phyloP scores from a whole-genome alignment of 73 alveolate species.

The Breviolum minutum region DNA sequence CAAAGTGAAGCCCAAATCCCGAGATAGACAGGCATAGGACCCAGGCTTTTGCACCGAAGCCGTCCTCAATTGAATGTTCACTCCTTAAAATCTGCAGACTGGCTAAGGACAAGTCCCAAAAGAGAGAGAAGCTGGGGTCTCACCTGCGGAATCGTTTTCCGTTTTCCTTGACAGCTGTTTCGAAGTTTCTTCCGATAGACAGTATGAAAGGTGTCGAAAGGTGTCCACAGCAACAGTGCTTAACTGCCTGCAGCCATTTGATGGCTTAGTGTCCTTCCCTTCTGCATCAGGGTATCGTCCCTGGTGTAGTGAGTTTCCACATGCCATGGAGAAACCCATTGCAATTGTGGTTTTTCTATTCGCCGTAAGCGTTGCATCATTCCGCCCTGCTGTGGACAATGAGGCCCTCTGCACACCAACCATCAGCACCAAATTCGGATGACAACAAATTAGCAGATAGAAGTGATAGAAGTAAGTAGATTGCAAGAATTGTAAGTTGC shows the following conservation, averaged over 20 bases:
- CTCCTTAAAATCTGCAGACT: too few relatives aligned
- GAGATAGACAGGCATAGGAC: background rate
- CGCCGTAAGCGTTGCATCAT: background rate
- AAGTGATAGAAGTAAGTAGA: too few relatives aligned
- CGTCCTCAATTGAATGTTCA: too few relatives aligned
- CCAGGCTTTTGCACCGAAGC: too few relatives aligned
- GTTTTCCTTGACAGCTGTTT: too few relatives aligned
- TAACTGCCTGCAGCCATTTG: constrained; percentile 45
- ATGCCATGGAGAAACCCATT: constrained; percentile 50
- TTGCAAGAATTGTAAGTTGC: too few relatives aligned
- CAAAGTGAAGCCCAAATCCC: background rate
- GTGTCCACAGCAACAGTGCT: background rate
- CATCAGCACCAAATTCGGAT: too few relatives aligned
- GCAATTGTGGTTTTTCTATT: background rate
- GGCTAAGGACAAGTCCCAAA: too few relatives aligned
- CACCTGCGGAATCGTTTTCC: too few relatives aligned
- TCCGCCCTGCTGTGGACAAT: constrained; percentile 86
- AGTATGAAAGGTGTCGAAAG: background rate
- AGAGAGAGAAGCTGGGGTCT: too few relatives aligned
- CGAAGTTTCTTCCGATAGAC: background rate
- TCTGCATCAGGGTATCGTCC: constrained; percentile 43
- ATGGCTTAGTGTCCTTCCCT: constrained; percentile 75
- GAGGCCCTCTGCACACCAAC: constrained; percentile 2
- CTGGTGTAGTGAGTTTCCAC: constrained; percentile 73
- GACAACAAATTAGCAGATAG: too few relatives aligned